These are phyloP conservation scores for Neofusicoccum parvum DNA, from an alignment of 2,329 filamentous ascomycete species.

Conservation along the genomic window DNA sequence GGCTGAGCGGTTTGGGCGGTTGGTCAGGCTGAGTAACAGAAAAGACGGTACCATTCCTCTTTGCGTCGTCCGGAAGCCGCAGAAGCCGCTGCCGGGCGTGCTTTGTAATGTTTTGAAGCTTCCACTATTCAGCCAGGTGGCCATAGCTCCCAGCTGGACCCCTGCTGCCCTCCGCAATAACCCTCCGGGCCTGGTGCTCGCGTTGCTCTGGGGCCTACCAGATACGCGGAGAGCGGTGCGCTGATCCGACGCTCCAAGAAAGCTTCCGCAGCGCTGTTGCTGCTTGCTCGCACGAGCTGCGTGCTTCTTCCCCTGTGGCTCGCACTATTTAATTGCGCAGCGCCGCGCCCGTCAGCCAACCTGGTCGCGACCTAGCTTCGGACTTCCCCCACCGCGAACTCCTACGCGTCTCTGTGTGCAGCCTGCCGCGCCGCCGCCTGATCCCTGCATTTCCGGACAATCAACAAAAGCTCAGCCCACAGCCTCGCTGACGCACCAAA, in stretches of 20 bases:
- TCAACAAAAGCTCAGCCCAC: constrained; percentile 7
- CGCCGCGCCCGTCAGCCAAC: not conserved
- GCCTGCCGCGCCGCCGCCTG: not conserved
- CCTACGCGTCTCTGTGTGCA: not conserved
- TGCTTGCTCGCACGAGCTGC: not conserved
- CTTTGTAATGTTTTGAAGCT: constrained; percentile 1
- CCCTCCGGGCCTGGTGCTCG: not conserved
- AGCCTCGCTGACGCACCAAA: not conserved
- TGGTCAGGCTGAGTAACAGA: not conserved
- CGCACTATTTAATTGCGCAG: not conserved
- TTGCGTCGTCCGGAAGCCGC: not conserved
- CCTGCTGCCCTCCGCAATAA: not conserved
- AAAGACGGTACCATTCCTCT: not conserved
- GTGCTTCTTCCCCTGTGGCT: no score
- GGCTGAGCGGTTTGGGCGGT: not conserved
- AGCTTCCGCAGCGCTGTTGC: no score
- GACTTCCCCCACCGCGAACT: constrained; percentile 16
- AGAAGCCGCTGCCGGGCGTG: not conserved
- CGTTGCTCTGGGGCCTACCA: not conserved
- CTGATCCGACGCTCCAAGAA: not conserved
- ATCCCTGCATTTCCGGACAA: constrained; percentile 10
- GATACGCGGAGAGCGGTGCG: not conserved
- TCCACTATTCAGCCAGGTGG: not conserved
- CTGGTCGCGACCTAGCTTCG: not conserved
- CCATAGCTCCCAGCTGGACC: constrained; percentile 15